Conservation (phyloP, 805 yeast species). For the Myxozyma lipomycoides region DNA sequence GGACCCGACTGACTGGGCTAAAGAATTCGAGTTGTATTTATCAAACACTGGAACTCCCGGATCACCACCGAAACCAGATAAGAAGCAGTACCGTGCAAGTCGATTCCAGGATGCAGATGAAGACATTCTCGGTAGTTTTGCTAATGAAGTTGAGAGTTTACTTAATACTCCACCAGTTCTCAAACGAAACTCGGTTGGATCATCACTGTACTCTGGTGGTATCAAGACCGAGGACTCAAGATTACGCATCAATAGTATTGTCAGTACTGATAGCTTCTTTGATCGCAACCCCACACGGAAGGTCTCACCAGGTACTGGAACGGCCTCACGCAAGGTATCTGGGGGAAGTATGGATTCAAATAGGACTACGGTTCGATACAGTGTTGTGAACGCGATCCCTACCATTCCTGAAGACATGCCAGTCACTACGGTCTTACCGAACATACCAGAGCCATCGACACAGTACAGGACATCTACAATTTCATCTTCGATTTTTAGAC, state of each 20-base stretch:
- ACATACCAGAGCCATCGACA: too few relatives aligned
- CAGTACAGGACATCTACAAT: too few relatives aligned
- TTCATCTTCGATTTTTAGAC: neutral
- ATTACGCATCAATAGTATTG: constrained; percentile 9
- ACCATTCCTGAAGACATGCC: neutral
- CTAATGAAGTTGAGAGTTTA: constrained; percentile 16
- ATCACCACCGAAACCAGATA: neutral
- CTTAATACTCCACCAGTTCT: constrained; percentile 23
- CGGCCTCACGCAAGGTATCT: constrained; percentile 11
- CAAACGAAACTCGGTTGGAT: constrained; percentile 2
- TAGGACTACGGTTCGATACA: constrained; percentile 9
- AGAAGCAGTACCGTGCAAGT: neutral
- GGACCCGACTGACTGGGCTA: constrained; percentile 13
- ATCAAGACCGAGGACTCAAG: constrained; percentile 7
- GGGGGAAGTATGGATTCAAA: constrained; percentile 8
- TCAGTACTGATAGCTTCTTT: constrained; percentile 10
- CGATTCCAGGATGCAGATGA: constrained; percentile 24
- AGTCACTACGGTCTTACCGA: neutral
- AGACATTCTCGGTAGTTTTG: constrained; percentile 8
- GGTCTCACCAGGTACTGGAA: neutral
- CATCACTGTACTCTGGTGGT: neutral
- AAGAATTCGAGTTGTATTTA: constrained; percentile 12
- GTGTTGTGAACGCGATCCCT: neutral
- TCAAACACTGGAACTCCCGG: neutral
- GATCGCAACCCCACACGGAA: constrained; percentile 1